Evolutionary conservation across 192 early-diverging fungal genomes (phyloP), one percentile per base, ranked within the genome.

Genomic region (Backusella morwellensis): DNA sequence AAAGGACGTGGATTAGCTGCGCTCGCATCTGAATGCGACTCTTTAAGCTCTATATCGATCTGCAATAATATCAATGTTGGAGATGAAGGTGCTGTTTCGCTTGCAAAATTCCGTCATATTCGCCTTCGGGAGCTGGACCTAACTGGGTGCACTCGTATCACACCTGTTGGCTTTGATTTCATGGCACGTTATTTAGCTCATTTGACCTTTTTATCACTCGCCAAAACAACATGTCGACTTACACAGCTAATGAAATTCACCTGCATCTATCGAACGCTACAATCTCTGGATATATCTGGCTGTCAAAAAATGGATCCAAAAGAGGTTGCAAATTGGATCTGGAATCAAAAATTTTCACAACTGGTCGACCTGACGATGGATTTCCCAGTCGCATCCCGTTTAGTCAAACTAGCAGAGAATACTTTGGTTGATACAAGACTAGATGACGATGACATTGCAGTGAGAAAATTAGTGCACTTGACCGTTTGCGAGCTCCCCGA

Each of bases 51-150:
- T 21, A 40, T 70, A n/a, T 70, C 69, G 0, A 12, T 41, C 3
- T 21, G 21, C 21, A 70, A 70, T 23, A 70, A 70, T 23, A 70
- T 23, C 40, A 14, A 35, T 14, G 21, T 70, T 35, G 40, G n/a
- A 26, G 69, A 70, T 70, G 35, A 70, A 42, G 69, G 35, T 23
- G 23, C 34, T 40, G 36, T 38, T 12, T 35, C 69, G 9, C 23
- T 70, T 14, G 36, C 69, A 15, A 70, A 70, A 15, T 70, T 70
- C 40, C 36, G 69, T 9, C 35, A 70, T 14, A 70, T 70, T 29
- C 7, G 26, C 14, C 40, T 70, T 35, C 35, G 67, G 29, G 69
- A 70, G 42, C 23, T 70, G 26, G 36, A 70, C 14, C 35, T 70
- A 17, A 70, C 69, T 29, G 69, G 69, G n/a, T 70, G 69, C 23